These are phyloP conservation scores for Anacardium occidentale DNA, from an alignment of 345 rosid genomes.

Conservation along the genomic window DNA sequence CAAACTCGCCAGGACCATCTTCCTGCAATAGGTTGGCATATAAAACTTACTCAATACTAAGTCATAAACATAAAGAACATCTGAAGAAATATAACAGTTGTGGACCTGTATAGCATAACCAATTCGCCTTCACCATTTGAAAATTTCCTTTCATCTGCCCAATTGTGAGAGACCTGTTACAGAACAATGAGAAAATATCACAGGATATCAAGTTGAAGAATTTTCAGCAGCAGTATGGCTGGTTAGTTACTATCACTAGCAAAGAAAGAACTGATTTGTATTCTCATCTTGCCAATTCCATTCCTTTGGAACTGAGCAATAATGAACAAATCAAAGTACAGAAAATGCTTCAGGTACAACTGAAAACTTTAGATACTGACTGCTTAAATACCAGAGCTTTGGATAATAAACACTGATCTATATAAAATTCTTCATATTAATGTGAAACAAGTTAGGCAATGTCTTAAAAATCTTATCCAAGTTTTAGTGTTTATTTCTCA, in stretches of 20 bases:
- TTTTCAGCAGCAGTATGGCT: neutral
- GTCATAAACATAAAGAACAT: neutral
- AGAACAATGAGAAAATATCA: conserved; percentile 12
- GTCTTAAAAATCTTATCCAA: neutral
- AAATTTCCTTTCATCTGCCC: conserved; percentile 99
- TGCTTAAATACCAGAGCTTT: neutral
- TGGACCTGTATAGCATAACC: conserved; percentile 97
- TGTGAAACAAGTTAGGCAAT: too few relatives aligned
- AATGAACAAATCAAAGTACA: too few relatives aligned
- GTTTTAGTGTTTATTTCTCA: too few relatives aligned
- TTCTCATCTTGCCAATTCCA: neutral
- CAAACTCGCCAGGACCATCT: conserved; percentile 88
- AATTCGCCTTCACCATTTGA: conserved; percentile 93
- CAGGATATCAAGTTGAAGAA: neutral
- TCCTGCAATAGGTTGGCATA: conserved; percentile 48
- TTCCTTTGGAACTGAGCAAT: too few relatives aligned
- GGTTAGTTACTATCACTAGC: neutral
- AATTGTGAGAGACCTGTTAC: conserved; percentile 76
- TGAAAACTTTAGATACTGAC: too few relatives aligned
- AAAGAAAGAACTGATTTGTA: neutral
- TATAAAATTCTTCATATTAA: too few relatives aligned
- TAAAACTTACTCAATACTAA: neutral
- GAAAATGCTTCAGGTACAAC: too few relatives aligned
- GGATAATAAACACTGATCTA: neutral
- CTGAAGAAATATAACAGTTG: neutral